Conservation (phyloP, 179 eudicot genomes). For the Gypsophila paniculata region DNA sequence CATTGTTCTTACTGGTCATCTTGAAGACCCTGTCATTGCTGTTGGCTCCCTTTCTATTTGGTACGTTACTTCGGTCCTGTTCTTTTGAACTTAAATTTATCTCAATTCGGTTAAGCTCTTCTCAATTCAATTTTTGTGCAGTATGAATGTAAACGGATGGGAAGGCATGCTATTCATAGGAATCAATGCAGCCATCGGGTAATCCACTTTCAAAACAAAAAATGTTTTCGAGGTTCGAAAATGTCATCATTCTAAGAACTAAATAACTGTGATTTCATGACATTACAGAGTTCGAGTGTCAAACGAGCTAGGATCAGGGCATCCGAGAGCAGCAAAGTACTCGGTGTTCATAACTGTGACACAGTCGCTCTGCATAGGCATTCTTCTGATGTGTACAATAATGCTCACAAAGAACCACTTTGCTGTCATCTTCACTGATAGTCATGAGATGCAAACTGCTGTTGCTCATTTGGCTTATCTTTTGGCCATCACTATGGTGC, state of each 20-base stretch:
- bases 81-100: neutral
- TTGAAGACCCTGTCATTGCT: constrained; percentile 55
- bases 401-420: constrained; percentile 55
- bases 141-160: constrained; percentile 51
- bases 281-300: constrained; percentile 64
- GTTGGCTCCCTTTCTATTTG: constrained; percentile 81
- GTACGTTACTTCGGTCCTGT: constrained; percentile 27
- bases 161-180: constrained; percentile 51
- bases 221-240: neutral
- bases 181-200: constrained; percentile 48
- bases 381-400: constrained; percentile 39
- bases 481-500: constrained; percentile 72
- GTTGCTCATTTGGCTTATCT: constrained; percentile 71
- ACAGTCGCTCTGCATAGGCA: constrained; percentile 65
- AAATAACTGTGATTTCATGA: neutral
- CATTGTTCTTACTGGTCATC: constrained; percentile 60
- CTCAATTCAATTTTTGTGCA: constrained; percentile 22
- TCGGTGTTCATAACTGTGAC: constrained; percentile 50
- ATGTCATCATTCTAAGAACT: neutral
- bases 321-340: constrained; percentile 79
- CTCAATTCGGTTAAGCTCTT: too few relatives aligned
- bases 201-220: neutral
- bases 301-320: constrained; percentile 86
- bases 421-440: constrained; percentile 61
- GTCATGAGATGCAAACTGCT: constrained; percentile 58